Evolutionary conservation across 2,329 filamentous ascomycete species (phyloP), one percentile per base, ranked within the genome.

Genomic region (Talaromyces sp.): DNA sequence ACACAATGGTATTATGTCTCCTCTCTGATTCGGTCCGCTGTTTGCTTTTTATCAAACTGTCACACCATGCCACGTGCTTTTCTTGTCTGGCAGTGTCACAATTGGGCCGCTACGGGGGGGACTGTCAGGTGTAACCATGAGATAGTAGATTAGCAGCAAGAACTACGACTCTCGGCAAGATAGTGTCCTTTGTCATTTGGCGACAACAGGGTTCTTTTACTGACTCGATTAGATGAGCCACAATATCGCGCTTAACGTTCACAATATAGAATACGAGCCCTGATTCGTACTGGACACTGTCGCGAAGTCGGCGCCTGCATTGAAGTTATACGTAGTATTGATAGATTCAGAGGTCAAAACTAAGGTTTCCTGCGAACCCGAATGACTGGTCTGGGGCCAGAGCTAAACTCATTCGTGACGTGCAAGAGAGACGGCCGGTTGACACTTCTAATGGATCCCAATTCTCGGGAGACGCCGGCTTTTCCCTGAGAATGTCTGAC

Each of bases 301-400:
- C 31, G 11, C 28, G 28, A 52, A 54, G 11, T 35, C 50, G n/a
- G 50, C 31, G 18, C 50, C 50, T 35, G 28, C 48, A 23, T 35
- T 54, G 18, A 31, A 31, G 7, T 28, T 28, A 28, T 16, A 48
- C n/a, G n/a, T n/a, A n/a, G n/a, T n/a, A n/a, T 28, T 48, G 23
- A 48, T n/a, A 28, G 28, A 14, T 50, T 50, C 46, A 2, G 44
- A 48, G 25, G 23, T 16, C 23, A 31, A 50, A 50, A 54, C n/a
- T 54, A 54, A 54, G 31, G 31, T 42, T n/a, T 28, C 11, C 14
- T 57, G 28, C 50, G 35, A 40, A 57, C 54, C 54, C 54, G 54
- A 57, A 28, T 31, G 21, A 40, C 16, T 42, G 54, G 54, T 57
- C 50, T 40, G 18, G 33, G 23, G 21, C 33, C 18, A 40, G 37